Conservation (phyloP, 2,329 filamentous ascomycete species). For the Cytospora chrysosperma region DNA sequence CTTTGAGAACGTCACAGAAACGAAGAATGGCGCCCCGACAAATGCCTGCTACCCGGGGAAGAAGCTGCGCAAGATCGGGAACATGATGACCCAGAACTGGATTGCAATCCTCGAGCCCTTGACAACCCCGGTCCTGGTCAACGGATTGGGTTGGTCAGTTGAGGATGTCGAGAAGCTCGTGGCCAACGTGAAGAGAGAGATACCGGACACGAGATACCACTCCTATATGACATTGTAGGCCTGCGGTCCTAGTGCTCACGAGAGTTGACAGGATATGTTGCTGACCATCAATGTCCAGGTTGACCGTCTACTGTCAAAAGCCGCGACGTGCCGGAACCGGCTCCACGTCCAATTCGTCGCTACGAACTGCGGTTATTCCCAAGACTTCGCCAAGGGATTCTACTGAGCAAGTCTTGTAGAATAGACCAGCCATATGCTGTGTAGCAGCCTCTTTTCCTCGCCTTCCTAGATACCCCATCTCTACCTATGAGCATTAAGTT, state of each 20-base stretch:
- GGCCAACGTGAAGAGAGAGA: conserved; percentile 28
- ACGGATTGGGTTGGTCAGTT: conserved; percentile 30
- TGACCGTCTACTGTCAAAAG: conserved; percentile 33
- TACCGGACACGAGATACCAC: conserved; percentile 31
- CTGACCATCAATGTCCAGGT: conserved; percentile 25
- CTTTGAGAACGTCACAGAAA: conserved; percentile 30
- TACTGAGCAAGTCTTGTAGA: background rate
- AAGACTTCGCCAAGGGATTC: background rate
- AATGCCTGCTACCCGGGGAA: conserved; percentile 34
- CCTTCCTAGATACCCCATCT: background rate
- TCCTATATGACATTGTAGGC: conserved; percentile 33
- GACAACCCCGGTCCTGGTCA: conserved; percentile 27
- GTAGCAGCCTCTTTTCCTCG: background rate
- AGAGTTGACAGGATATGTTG: background rate
- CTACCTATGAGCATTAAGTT: background rate
- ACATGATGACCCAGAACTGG: conserved; percentile 32
- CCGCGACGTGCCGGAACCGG: conserved; percentile 29
- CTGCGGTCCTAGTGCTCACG: background rate
- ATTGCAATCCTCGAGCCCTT: conserved; percentile 31
- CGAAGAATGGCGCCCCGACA: conserved; percentile 31
- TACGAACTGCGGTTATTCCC: background rate
- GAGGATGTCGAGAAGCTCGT: conserved; percentile 29
- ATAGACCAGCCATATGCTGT: background rate
- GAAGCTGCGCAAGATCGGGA: conserved; percentile 32
- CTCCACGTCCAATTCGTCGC: conserved; percentile 19